Evolutionary conservation across 2,329 filamentous ascomycete genomes (phyloP), one percentile per base, ranked within the genome.

Genomic region (Phoma herbarum): DNA sequence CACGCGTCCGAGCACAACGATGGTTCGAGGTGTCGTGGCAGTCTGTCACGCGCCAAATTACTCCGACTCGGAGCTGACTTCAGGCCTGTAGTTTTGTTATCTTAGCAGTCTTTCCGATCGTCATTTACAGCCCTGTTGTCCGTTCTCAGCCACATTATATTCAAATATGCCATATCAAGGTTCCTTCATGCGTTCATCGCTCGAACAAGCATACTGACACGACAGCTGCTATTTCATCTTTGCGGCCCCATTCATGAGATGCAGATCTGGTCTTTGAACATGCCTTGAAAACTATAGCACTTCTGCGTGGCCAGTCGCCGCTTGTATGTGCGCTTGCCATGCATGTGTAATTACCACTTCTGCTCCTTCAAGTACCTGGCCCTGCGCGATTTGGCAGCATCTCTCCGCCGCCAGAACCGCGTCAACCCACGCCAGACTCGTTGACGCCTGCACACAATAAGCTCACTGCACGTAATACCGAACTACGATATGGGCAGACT

Each of bases 391-490:
- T 48, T 52, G 2, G 44, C 55, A 1, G 37, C 55, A 43, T 52
- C 55, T 18, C 55, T 47, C 14, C 49, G 35, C 3, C 48, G 43
- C 37, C 26, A 47, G 48, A 57, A 57, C 18, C 55, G 55, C 23
- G 49, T 52, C 8, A 57, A 6, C 20, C 35, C 49, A 23, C 55
- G 55, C 55, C 55, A 57, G 3, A 57, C 55, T 7, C 49, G 35
- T 25, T 57, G 35, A 1, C 55, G 54, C 54, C 54, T 57, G 35
- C 25, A 37, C 3, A 47, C 1, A 8, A 25, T 57, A 14, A 57
- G 54, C 42, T 37, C 18, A 39, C 16, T 20, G 9, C 11, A 8
- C 2, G n/a, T 4, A 45, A 12, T 6, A 9, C 14, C 18, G 31
- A 5, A 5, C 10, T 10, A 6, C 4, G 12, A 14, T 4, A 8